Evolutionary conservation across 805 yeast genomes (phyloP).

Genomic region (Candida caryicola): DNA sequence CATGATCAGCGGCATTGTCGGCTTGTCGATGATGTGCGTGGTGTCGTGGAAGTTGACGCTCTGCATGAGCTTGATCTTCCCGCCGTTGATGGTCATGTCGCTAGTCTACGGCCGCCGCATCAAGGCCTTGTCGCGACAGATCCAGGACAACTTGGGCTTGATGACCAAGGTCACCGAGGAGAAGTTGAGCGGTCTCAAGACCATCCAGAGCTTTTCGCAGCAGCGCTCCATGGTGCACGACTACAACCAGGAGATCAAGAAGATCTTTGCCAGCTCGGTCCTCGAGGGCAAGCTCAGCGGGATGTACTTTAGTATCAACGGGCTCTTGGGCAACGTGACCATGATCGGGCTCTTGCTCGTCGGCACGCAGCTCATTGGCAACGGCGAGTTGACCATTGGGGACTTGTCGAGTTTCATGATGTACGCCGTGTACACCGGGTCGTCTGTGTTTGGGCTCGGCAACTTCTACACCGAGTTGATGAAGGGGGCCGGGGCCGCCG

Average conservation of each 20-base stretch:
- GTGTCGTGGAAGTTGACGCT: slow-evolving; percentile 82
- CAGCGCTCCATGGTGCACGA: slow-evolving; percentile 74
- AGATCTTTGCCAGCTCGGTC: slow-evolving; percentile 63
- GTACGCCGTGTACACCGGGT: slow-evolving; percentile 92
- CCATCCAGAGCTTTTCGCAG: slow-evolving; percentile 89
- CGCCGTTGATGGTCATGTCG: slow-evolving; percentile 79
- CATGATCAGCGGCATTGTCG: slow-evolving; percentile 76
- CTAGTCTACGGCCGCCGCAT: slow-evolving; percentile 78
- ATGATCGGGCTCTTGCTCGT: slow-evolving; percentile 71
- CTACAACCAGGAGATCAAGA: slow-evolving; percentile 69
- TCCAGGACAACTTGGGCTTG: slow-evolving; percentile 82
- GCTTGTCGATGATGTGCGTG: slow-evolving; percentile 86
- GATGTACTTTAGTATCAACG: slow-evolving; percentile 72
- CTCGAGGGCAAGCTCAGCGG: slow-evolving; percentile 80
- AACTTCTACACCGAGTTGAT: slow-evolving; percentile 89
- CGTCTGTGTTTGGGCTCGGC: slow-evolving; percentile 88
- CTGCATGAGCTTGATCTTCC: slow-evolving; percentile 75
- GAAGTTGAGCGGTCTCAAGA: slow-evolving; percentile 76
- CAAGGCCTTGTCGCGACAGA: slow-evolving; percentile 65
- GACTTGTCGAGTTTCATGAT: slow-evolving; percentile 89
- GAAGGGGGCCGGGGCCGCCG: slow-evolving; percentile 97
- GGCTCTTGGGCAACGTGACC: slow-evolving; percentile 79
- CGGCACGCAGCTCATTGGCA: slow-evolving; percentile 79
- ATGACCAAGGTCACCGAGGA: slow-evolving; percentile 91
- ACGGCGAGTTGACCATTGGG: slow-evolving; percentile 78